phyloP scores from a whole-genome alignment of 2,329 filamentous ascomycete species.

The Sphaerulina vaccinii region DNA sequence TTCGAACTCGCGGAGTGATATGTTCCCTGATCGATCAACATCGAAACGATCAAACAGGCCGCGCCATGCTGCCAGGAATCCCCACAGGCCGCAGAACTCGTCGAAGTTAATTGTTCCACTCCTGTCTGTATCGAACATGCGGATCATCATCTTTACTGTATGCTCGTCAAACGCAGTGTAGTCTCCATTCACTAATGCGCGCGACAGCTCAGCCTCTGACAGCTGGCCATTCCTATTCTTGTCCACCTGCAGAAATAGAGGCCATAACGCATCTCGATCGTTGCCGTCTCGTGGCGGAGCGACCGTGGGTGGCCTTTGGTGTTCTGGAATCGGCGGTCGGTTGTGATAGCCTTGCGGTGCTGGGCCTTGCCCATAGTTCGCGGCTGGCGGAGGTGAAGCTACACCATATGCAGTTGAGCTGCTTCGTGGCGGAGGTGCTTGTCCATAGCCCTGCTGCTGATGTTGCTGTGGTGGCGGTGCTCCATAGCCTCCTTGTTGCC shows the following conservation, averaged over 20 bases:
- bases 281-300: slow-evolving; percentile 56
- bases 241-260: slow-evolving; percentile 88
- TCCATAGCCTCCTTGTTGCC: slow-evolving; percentile 21
- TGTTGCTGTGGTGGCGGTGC: not conserved
- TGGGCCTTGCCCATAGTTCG: slow-evolving; percentile 53
- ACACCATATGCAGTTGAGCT: slow-evolving; percentile 25
- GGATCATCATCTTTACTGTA: slow-evolving; percentile 98
- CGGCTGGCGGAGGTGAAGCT: slow-evolving; percentile 44
- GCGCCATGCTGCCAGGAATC: slow-evolving; percentile 91
- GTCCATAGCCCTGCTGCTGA: slow-evolving; percentile 17
- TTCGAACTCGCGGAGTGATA: slow-evolving; percentile 80
- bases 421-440: slow-evolving; percentile 17
- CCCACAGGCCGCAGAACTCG: slow-evolving; percentile 96
- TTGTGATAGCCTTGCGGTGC: slow-evolving; percentile 63
- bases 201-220: slow-evolving; percentile 80
- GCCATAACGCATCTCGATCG: slow-evolving; percentile 71
- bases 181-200: slow-evolving; percentile 93
- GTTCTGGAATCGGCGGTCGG: slow-evolving; percentile 55
- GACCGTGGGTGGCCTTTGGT: slow-evolving; percentile 47
- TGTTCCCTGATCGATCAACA: slow-evolving; percentile 71
- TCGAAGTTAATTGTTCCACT: slow-evolving; percentile 88
- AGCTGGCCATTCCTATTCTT: slow-evolving; percentile 79
- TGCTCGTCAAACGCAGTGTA: slow-evolving; percentile 91
- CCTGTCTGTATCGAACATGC: slow-evolving; percentile 96
- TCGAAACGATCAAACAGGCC: slow-evolving; percentile 95